Base-by-base conservation (phyloP, 1,284 basidiomycete species). In the Agroathelia rolfsii region DNA sequence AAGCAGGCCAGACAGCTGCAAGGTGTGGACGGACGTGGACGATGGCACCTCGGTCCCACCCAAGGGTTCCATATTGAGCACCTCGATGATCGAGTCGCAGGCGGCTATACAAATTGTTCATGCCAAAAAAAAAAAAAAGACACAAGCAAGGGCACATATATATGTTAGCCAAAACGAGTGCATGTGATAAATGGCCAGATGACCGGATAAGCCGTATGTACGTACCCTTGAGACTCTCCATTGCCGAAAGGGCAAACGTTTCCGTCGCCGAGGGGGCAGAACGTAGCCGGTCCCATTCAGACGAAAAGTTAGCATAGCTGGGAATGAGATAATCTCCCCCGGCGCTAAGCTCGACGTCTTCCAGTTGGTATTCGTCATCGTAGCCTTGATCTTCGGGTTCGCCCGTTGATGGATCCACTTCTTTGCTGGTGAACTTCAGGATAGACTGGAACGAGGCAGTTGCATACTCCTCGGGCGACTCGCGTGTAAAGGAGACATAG, bases 301-400 rank as follows among this genome's bases (percentile, higher is more conserved):
- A 72, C 31, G 74, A 71, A 59, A 98, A 98, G 21, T 86, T 86
- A 24, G 78, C 79, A 52, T 96, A 97, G 43, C 74, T 89, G 11
- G 92, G 92, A 30, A 90, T 67, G 50, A 99, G 87, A 59, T 96
- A 99, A 59, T 92, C 87, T 38, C 90, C 87, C 18, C 81, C 79
- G 4, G 87, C 89, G 36, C 81, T 80, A 30, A 99, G 64, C 52
- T 97, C 95, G 36, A 96, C 75, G 44, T 97, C 95, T 58, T 97
- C 94, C 25, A 96, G 69, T 56, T 92, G 86, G 61, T 99, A 99
- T 59, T 98, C 94, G 64, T 98, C 95, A 53, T 92, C 86, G 59
- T 98, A 99, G 5, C 95, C 95, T 43, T 97, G 93, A 46, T 88
- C 89, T 57, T 99, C 95, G 9, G 95, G 94, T 55, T 92, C 84